Evolutionary conservation across 805 yeast genomes (phyloP).

Genomic region (Novakomyces olei): DNA sequence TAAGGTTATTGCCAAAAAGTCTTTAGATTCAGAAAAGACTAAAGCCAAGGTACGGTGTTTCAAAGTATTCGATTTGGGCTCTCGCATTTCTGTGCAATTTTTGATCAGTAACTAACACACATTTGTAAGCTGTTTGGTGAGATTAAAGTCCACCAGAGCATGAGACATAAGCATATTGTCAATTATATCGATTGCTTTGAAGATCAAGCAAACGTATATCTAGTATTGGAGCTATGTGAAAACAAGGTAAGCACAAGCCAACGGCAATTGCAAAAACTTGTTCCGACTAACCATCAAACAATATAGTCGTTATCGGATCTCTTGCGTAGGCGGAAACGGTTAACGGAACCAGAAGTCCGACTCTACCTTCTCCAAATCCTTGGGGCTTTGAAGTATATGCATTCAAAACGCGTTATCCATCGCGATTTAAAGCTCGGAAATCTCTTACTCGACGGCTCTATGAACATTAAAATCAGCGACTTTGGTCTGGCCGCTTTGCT

Average conservation of each 20-base stretch:
- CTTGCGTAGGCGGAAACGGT: conserved; percentile 57
- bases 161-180: conserved; percentile 76
- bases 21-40: conserved; percentile 77
- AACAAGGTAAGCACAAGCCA: no score
- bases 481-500: conserved; percentile 96
- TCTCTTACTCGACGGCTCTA: conserved; percentile 77
- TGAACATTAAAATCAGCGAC: conserved; percentile 92
- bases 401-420: conserved; percentile 76
- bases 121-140: conserved; percentile 26
- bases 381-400: conserved; percentile 87
- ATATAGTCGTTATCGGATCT: conserved; percentile 83
- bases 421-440: conserved; percentile 91
- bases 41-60: conserved; percentile 23
- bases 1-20: conserved; percentile 90
- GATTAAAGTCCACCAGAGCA: conserved; percentile 78
- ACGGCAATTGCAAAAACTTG: conserved; percentile 5
- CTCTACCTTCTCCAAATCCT: conserved; percentile 75
- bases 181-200: conserved; percentile 91
- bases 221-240: conserved; percentile 81
- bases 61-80: no score
- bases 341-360: conserved; percentile 81
- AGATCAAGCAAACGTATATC: conserved; percentile 84
- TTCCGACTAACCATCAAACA: not conserved
- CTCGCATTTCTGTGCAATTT: conserved; percentile 1
- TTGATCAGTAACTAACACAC: no score